Evolutionary conservation across 2,329 filamentous ascomycete species (phyloP), one percentile per base, ranked within the genome.

Genomic region (Alternaria ventricosa): DNA sequence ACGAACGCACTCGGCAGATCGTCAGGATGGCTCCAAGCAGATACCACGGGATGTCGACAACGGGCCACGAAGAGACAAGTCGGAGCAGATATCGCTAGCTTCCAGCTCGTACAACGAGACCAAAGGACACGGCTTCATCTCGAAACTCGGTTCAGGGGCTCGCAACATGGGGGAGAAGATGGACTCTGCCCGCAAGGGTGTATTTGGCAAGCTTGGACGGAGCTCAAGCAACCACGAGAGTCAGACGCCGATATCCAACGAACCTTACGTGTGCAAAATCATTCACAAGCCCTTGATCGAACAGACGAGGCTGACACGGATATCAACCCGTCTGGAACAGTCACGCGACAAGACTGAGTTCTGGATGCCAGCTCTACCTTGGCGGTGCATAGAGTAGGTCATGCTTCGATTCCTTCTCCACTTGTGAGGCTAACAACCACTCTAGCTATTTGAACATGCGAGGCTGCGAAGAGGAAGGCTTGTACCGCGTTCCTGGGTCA

Each of bases 301-400:
- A 78, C 95, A 98, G 81, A 94, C 94, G 7, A 89, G 95, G n/a
- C 85, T 90, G 67, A 97, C 95, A 0, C 88, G 95, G 67, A 97
- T 98, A 76, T 96, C 94, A 8, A 96, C 95, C 80, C 89, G 91
- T 28, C 84, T 98, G 46, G 93, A 96, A 75, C 89, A 92, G 64
- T 97, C 94, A 10, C 88, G 90, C 66, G 95, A 98, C 76, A 97
- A 97, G 84, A 98, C 95, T 0, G 95, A 97, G 76, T 98, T 96
- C 76, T 98, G 95, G 95, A 97, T 98, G 94, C 95, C 95, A 12
- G 92, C 94, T 7, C 90, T 98, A 62, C 94, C 95, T 0, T 97
- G 95, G 92, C 87, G 95, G 67, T 96, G 94, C 62, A 97, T 98
- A 69, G 95, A 98, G 85, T 89, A 82, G 76, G 86, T 82, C 28